These are phyloP conservation scores for Neurospora sp. DNA, from an alignment of 495 filamentous ascomycete species.

Conservation along the genomic window DNA sequence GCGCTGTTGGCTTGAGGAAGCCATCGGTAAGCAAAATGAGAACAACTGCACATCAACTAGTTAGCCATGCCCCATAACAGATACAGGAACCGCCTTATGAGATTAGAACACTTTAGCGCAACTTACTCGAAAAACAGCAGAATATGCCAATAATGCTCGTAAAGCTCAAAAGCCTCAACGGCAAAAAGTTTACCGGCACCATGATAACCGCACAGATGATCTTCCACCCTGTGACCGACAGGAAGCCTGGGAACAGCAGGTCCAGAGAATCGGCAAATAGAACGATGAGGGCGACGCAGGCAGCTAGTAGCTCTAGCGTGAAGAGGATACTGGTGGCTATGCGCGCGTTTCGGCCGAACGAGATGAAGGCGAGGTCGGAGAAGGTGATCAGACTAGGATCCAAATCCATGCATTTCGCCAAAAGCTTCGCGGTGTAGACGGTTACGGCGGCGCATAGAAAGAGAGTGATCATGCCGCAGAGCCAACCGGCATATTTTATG, in stretches of 20 bases:
- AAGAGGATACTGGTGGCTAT: constrained; percentile 77
- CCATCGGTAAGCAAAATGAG: constrained; percentile 75
- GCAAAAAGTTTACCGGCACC: constrained; percentile 76
- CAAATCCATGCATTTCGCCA: constrained; percentile 83
- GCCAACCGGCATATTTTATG: constrained; percentile 83
- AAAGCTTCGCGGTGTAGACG: constrained; percentile 74
- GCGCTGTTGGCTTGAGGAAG: constrained; percentile 64
- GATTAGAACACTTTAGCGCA: not conserved
- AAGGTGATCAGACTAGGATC: constrained; percentile 70
- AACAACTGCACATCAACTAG: constrained; percentile 48
- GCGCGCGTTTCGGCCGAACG: constrained; percentile 76
- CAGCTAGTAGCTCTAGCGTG: constrained; percentile 75
- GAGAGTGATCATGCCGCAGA: constrained; percentile 72
- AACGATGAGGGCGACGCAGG: constrained; percentile 84
- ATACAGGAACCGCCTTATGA: not conserved
- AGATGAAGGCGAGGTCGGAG: constrained; percentile 86
- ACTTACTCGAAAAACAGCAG: constrained; percentile 75
- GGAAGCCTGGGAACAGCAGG: constrained; percentile 58
- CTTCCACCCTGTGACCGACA: constrained; percentile 72
- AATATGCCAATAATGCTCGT: constrained; percentile 87
- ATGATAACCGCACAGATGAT: constrained; percentile 72
- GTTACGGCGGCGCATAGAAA: constrained; percentile 63
- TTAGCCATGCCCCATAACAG: constrained; percentile 2
- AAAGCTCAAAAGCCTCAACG: constrained; percentile 74
- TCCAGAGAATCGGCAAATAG: constrained; percentile 88